Percentiles rank a stretch among this genome's conserved stretches.
Conservation (phyloP, 495 filamentous ascomycete species). For the Talaromyces trachyspermus region DNA sequence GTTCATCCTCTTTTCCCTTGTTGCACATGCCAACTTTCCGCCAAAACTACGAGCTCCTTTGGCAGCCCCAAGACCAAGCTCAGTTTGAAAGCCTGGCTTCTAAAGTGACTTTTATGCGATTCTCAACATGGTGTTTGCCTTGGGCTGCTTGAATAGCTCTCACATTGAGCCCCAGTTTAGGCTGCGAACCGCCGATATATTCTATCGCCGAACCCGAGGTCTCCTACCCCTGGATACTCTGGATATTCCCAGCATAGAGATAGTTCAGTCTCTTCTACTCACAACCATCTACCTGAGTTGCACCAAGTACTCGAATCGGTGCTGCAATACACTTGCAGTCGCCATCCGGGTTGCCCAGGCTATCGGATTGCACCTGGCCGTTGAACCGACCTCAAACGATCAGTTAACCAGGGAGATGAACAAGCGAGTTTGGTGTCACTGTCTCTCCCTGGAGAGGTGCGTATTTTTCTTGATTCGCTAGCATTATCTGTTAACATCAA, state of each 20-base stretch:
- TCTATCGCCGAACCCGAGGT: neutral
- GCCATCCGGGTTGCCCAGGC: neutral
- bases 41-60: neutral
- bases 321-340: neutral
- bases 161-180: neutral
- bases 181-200: neutral
- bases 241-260: neutral
- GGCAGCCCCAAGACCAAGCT: neutral
- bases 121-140: neutral
- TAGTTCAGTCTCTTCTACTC: neutral
- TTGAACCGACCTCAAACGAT: neutral
- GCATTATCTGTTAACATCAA: no score
- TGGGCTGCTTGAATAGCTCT: neutral
- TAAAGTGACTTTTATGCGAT: neutral
- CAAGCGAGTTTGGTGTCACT: neutral
- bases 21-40: neutral
- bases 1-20: neutral
- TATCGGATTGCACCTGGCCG: neutral
- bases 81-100: neutral
- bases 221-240: neutral
- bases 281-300: neutral
- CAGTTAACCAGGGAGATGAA: neutral
- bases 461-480: no score
- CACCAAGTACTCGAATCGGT: neutral
- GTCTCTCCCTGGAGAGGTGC: neutral